Evolutionary conservation across 371 early-diverging fungal species (phyloP).

Genomic region (Mucor racemosus): DNA sequence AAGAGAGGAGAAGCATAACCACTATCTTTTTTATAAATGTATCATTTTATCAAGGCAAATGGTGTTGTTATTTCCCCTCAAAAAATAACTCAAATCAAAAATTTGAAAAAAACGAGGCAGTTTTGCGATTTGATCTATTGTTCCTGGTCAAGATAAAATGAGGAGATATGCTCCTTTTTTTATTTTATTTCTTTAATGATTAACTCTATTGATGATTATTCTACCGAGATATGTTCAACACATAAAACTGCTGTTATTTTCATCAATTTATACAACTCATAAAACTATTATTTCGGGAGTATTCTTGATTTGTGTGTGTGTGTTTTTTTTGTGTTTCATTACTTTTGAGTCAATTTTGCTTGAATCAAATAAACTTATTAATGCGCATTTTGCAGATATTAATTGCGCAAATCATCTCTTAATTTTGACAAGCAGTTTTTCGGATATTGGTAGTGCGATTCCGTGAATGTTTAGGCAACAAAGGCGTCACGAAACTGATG

Average conservation of each 20-base stretch:
- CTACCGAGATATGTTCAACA: neutral
- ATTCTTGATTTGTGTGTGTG: neutral
- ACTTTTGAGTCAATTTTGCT: constrained; percentile 8
- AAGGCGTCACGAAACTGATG: neutral
- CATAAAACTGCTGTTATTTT: neutral
- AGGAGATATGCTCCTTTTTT: constrained; percentile 7
- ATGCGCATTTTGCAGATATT: no score
- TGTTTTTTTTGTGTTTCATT: neutral
- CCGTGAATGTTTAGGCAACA: neutral
- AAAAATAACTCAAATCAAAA: constrained; percentile 12
- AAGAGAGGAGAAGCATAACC: neutral
- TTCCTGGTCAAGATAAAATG: neutral
- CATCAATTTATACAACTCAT: neutral
- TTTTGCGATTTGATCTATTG: constrained; percentile 28
- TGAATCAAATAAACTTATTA: constrained; percentile 1
- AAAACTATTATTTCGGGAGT: neutral
- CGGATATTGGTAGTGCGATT: neutral
- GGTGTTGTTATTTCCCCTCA: neutral
- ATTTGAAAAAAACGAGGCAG: constrained; percentile 26
- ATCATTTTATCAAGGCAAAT: neutral
- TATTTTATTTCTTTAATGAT: neutral
- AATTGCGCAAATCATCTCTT: constrained; percentile 3
- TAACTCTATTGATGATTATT: neutral
- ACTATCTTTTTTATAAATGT: neutral
- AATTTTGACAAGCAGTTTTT: neutral